These are phyloP conservation scores for Gossypium aridum DNA, from an alignment of 441 rosid genomes.

Conservation along the genomic window DNA sequence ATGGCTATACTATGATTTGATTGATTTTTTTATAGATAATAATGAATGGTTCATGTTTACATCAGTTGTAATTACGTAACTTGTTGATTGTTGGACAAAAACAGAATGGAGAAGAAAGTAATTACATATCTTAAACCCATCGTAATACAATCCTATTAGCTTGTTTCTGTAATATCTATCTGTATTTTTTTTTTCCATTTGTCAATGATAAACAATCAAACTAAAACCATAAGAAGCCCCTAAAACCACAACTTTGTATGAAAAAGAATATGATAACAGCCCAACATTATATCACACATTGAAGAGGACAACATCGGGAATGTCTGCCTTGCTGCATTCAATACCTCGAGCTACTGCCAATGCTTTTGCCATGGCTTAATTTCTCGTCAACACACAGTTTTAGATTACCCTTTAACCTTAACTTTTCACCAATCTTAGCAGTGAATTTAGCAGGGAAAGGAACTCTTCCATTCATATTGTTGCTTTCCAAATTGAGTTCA, in stretches of 20 bases:
- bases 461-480: constrained; percentile 48
- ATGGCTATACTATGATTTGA: neutral
- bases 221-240: constrained; percentile 11
- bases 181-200: neutral
- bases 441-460: constrained; percentile 42
- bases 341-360: constrained; percentile 2
- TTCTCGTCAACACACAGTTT: constrained; percentile 27
- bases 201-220: constrained; percentile 9
- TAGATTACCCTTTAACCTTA: constrained; percentile 34
- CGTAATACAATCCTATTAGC: constrained; percentile 7
- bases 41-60: neutral
- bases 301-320: constrained; percentile 18
- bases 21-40: neutral
- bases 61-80: neutral
- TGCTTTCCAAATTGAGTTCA: constrained; percentile 65
- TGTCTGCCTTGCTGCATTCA: constrained; percentile 29
- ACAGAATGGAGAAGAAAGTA: neutral
- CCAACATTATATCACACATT: constrained; percentile 12
- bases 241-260: constrained; percentile 12
- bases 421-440: constrained; percentile 32
- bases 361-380: constrained; percentile 6
- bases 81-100: neutral
- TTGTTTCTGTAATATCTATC: constrained; percentile 16
- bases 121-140: neutral
- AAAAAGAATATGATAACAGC: constrained; percentile 10